Conservation (phyloP, 352 stramenopile genomes). For the Phytophthora gonapodyides region DNA sequence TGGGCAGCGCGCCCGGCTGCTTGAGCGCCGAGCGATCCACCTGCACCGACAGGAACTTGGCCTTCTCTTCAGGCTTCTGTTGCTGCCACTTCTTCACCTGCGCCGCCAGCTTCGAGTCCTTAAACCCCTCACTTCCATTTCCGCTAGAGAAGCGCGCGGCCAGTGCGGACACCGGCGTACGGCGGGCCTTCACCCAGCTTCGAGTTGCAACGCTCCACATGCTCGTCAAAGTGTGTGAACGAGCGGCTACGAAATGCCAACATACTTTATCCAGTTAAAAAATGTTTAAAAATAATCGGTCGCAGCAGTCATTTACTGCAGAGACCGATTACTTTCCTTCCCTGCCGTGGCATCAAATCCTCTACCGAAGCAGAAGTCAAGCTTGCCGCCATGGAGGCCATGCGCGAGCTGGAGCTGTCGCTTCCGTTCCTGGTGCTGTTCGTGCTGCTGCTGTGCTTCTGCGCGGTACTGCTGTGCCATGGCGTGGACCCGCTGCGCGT, state of each 20-base stretch:
- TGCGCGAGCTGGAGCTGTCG: conserved; percentile 44
- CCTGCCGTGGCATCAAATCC: neutral
- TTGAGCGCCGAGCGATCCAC: conserved; percentile 82
- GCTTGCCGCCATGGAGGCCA: conserved; percentile 16
- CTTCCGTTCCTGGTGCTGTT: conserved; percentile 45
- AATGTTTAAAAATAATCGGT: too few species aligned
- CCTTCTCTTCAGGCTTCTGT: conserved; percentile 50
- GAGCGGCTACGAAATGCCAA: neutral
- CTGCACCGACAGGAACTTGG: conserved; percentile 62
- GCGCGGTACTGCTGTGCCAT: conserved; percentile 51
- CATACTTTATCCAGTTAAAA: neutral
- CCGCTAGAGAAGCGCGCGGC: conserved; percentile 17
- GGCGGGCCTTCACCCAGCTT: conserved; percentile 7
- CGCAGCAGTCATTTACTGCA: too few species aligned
- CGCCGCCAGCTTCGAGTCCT: conserved; percentile 24
- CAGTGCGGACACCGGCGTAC: neutral
- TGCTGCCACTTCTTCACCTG: conserved; percentile 69
- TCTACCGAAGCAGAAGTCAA: conserved; percentile 13
- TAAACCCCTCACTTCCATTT: neutral
- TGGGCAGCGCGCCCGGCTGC: conserved; percentile 39
- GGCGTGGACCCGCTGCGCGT: conserved; percentile 66
- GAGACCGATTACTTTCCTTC: neutral
- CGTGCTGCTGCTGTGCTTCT: conserved; percentile 54
- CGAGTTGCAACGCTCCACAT: conserved; percentile 37
- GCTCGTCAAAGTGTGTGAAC: neutral